A percentile compares a stretch with the other conserved stretches of the same genome.
phyloP scores from a whole-genome alignment of 169 alveolate species.

The Pseudocohnilembus persalinus region DNA sequence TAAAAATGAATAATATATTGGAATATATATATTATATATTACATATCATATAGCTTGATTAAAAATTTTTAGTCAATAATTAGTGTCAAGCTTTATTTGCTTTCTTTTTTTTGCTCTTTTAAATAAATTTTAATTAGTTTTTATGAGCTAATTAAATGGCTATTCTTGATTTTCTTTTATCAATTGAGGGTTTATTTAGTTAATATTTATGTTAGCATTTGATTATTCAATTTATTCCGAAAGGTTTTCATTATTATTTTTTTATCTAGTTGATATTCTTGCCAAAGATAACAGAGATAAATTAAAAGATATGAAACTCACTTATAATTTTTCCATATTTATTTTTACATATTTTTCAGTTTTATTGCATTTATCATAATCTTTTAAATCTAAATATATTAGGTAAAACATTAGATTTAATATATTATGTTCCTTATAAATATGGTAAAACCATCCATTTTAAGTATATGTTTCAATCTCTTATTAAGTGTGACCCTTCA shows the following conservation, averaged over 20 bases:
- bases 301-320: not conserved
- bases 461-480: not conserved
- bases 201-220: too few relatives aligned
- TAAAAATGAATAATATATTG: too few relatives aligned
- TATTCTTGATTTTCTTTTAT: too few relatives aligned
- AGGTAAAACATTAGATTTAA: not conserved
- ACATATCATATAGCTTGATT: too few relatives aligned
- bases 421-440: not conserved
- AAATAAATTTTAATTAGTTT: too few relatives aligned
- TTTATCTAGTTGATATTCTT: not conserved
- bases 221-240: not conserved
- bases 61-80: too few relatives aligned
- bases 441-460: not conserved
- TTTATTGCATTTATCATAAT: not conserved
- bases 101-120: too few relatives aligned
- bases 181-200: too few relatives aligned
- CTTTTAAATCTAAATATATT: not conserved
- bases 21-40: too few relatives aligned
- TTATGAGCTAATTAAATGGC: too few relatives aligned
- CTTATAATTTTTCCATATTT: too few relatives aligned
- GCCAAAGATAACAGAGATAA: not conserved
- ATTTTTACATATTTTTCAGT: not conserved
- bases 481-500: not conserved
- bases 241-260: not conserved
- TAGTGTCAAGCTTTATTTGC: too few relatives aligned